Conservation (phyloP, 345 rosid species). For the Brassica juncea region DNA sequence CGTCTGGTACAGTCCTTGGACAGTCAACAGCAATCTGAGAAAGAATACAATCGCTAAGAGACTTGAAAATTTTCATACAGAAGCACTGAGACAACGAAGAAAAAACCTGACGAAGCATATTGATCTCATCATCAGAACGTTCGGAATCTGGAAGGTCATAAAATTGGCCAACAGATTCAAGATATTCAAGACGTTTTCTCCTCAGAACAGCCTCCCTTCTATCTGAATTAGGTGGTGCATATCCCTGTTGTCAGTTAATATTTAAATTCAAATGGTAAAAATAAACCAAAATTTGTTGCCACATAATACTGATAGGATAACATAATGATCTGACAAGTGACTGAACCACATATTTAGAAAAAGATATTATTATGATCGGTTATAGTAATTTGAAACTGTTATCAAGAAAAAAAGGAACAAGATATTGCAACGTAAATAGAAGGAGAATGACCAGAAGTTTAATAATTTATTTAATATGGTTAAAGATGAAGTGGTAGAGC, state of each 20-base stretch:
- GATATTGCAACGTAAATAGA: neutral
- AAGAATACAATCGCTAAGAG: conserved; percentile 21
- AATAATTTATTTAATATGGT: neutral
- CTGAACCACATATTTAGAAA: neutral
- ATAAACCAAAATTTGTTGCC: neutral
- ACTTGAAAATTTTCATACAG: neutral
- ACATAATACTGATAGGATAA: conserved; percentile 1
- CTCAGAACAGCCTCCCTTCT: conserved; percentile 90
- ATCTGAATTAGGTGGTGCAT: conserved; percentile 99
- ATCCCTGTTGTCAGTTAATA: conserved; percentile 98
- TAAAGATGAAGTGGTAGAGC: neutral
- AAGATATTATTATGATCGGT: neutral
- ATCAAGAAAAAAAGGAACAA: neutral
- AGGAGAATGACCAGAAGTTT: neutral
- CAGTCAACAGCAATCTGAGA: conserved; percentile 95
- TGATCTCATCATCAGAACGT: conserved; percentile 95
- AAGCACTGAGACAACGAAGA: conserved; percentile 1
- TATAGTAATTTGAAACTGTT: neutral
- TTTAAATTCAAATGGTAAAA: conserved; percentile 46
- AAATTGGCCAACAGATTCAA: conserved; percentile 90
- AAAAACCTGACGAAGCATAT: conserved; percentile 91
- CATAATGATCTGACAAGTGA: neutral
- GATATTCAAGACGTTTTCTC: conserved; percentile 91
- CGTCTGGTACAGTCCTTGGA: conserved; percentile 98
- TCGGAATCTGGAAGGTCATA: conserved; percentile 95